Evolutionary conservation across 345 rosid genomes (phyloP).

Genomic region (Euclidium syriacum): DNA sequence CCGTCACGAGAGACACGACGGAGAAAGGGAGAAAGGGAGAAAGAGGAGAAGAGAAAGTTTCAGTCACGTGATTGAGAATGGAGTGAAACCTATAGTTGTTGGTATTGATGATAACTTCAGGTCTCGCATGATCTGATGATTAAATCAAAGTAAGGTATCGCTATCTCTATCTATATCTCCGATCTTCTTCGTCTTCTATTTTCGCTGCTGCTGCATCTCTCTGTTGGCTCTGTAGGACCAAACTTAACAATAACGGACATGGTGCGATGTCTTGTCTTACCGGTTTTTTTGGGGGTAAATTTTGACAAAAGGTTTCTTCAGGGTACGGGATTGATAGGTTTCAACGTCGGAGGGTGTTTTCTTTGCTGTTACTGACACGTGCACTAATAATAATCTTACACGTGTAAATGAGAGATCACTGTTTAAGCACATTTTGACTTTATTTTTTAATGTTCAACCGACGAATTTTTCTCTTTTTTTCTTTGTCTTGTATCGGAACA

Average conservation of each 20-base stretch:
- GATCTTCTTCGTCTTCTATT: constrained; percentile 17
- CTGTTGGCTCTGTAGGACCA: constrained; percentile 40
- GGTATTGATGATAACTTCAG: constrained; percentile 25
- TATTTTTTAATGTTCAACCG: constrained; percentile 22
- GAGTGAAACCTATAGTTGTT: constrained; percentile 18
- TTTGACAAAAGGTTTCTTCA: constrained; percentile 5
- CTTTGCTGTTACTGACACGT: neutral
- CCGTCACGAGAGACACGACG: constrained; percentile 29
- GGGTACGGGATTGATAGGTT: constrained; percentile 2
- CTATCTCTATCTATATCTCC: constrained; percentile 11
- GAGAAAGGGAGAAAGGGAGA: neutral
- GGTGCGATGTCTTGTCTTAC: constrained; percentile 42
- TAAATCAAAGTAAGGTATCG: neutral
- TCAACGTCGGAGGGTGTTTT: neutral
- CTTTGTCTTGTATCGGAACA: constrained; percentile 7
- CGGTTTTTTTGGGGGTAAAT: constrained; percentile 48
- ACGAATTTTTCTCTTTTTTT: constrained; percentile 1
- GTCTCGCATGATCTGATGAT: constrained; percentile 36
- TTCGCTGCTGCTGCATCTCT: neutral
- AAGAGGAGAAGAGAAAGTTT: neutral
- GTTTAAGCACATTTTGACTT: constrained; percentile 9
- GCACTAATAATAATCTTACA: neutral
- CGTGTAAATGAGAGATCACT: neutral
- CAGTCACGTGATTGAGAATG: constrained; percentile 35
- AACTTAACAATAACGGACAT: constrained; percentile 36